Evolutionary conservation across 345 rosid genomes (phyloP), one percentile per base, ranked within the genome.

Genomic region (Lumnitzera racemosa): DNA sequence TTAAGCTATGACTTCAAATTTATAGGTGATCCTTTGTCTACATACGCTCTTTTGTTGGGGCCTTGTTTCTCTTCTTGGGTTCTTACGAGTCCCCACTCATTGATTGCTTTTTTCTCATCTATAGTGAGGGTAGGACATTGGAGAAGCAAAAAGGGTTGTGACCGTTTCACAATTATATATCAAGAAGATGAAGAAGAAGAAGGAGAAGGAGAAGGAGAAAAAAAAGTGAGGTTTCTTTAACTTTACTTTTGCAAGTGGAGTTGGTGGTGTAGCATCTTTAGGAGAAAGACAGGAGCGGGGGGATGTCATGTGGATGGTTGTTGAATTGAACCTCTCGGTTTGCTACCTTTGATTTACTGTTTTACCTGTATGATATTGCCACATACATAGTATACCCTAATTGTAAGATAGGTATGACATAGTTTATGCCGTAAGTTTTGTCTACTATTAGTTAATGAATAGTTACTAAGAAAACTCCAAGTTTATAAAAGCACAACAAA

Each of bases 241-340:
- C 61, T 75, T 73, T 61, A 70, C 79, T 81, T 75, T 69, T 63
- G 61, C 15, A 25, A 61, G 70, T 67, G 80, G 76, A 71, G 81
- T 77, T 62, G 85, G 78, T 73, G 61, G 43, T 78, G 61, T 36
- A 62, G 56, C 61, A 67, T 57, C 70, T 73, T 76, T 62, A 61
- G 77, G 72, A 63, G 62, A 54, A 61, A 72, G 68, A 41, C 47
- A 57, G 75, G 74, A 75, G 76, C 75, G 72, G 69, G 61, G 23
- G 63, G 43, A 9, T 4, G 11, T 36, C 25, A 16, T 16, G 61
- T 67, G 58, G 46, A 61, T 61, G 72, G 78, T 77, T 58, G 77
- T 74, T 74, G 72, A 65, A 60, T 61, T 59, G 75, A 43, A 7
- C 48, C 76, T 58, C 67, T 79, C 74, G n/a, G 41, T 13, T 12